Conservation (phyloP, 1,284 basidiomycete species). For the Calocybe gambosa region DNA sequence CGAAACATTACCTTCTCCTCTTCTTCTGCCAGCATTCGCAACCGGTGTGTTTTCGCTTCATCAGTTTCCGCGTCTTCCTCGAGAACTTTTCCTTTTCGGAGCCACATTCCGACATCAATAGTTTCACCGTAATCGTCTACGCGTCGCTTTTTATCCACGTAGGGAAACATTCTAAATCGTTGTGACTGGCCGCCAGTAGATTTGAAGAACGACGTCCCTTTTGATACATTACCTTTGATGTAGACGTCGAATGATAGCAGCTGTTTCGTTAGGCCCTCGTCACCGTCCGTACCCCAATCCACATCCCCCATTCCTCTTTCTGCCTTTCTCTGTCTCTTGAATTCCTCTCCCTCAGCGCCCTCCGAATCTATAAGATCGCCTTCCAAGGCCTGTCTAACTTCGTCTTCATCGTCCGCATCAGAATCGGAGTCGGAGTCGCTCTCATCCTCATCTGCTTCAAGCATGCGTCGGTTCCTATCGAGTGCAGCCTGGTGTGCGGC, state of each 20-base stretch:
- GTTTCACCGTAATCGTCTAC: slow-evolving; percentile 97
- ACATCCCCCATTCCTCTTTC: slow-evolving; percentile 48
- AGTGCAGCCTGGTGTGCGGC: slow-evolving; percentile 83
- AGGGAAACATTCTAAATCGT: slow-evolving; percentile 96
- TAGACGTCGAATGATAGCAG: slow-evolving; percentile 93
- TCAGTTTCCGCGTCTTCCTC: slow-evolving; percentile 85
- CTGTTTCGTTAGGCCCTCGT: slow-evolving; percentile 67
- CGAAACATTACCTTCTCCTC: slow-evolving; percentile 59
- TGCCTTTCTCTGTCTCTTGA: slow-evolving; percentile 32
- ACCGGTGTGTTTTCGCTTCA: slow-evolving; percentile 70
- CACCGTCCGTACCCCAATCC: slow-evolving; percentile 68
- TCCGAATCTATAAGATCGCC: slow-evolving; percentile 42
- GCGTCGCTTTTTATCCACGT: slow-evolving; percentile 85
- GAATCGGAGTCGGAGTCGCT: slow-evolving; percentile 59
- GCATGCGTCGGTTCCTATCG: slow-evolving; percentile 79
- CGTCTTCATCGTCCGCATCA: slow-evolving; percentile 64
- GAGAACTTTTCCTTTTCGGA: slow-evolving; percentile 81
- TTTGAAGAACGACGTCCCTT: slow-evolving; percentile 81
- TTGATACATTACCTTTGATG: slow-evolving; percentile 87
- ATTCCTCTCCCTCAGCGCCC: slow-evolving; percentile 20
- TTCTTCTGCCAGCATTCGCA: slow-evolving; percentile 68
- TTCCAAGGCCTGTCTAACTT: slow-evolving; percentile 56
- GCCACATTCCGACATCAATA: slow-evolving; percentile 90
- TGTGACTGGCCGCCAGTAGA: slow-evolving; percentile 59
- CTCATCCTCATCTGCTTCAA: slow-evolving; percentile 82